phyloP scores from a whole-genome alignment of 495 filamentous ascomycete species.

The Aspergillus leporis region DNA sequence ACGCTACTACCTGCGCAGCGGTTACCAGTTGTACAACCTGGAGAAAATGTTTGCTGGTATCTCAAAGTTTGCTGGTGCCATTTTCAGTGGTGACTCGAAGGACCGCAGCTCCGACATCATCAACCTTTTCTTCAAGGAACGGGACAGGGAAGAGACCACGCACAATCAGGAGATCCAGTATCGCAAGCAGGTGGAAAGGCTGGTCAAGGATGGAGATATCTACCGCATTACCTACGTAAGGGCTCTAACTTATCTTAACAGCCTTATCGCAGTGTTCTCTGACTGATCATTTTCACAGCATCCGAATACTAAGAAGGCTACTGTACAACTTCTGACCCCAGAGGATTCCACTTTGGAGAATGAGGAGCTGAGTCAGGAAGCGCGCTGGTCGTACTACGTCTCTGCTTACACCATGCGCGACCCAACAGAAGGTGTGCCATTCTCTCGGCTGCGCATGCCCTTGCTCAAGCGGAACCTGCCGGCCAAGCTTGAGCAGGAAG shows the following conservation, averaged over 20 bases:
- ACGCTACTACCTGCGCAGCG: conserved; percentile 81
- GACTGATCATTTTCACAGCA: conserved; percentile 42
- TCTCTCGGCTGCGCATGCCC: conserved; percentile 61
- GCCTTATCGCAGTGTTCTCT: neutral
- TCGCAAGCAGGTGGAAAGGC: conserved; percentile 81
- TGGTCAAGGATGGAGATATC: conserved; percentile 85
- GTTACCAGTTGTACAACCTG: conserved; percentile 88
- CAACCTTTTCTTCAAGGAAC: conserved; percentile 77
- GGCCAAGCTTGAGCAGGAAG: conserved; percentile 49
- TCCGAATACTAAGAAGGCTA: conserved; percentile 57
- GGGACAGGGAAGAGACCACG: conserved; percentile 77
- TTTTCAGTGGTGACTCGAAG: conserved; percentile 78
- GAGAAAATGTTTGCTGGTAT: conserved; percentile 79
- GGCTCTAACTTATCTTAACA: conserved; percentile 1
- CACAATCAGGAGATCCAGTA: conserved; percentile 82
- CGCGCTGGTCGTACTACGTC: conserved; percentile 89
- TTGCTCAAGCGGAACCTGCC: conserved; percentile 76
- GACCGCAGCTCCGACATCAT: conserved; percentile 89
- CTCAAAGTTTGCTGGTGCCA: conserved; percentile 69
- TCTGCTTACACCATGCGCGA: conserved; percentile 85
- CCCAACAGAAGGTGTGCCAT: conserved; percentile 80
- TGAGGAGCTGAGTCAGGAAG: conserved; percentile 56
- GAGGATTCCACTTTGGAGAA: conserved; percentile 80
- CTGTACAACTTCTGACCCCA: conserved; percentile 69
- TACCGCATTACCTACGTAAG: conserved; percentile 84